Percentiles rank a stretch among this genome's conserved stretches.
phyloP scores from a whole-genome alignment of 73 alveolate genomes.

The Paramecium biaurelia region DNA sequence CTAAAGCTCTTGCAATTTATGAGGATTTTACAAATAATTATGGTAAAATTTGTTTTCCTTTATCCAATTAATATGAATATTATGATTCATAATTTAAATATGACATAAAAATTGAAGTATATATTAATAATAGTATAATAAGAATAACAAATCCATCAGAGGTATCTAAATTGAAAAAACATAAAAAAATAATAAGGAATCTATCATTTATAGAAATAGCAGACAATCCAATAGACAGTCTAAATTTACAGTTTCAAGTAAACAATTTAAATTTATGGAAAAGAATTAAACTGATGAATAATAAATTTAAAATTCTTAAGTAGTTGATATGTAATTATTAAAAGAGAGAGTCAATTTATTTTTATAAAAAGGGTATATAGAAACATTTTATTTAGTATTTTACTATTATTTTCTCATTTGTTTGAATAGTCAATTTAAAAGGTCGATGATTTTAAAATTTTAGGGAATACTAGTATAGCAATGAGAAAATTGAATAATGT shows the following conservation, averaged over 20 bases:
- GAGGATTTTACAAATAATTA: slow-evolving; percentile 58
- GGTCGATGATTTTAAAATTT: slow-evolving; percentile 15
- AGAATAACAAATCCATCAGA: background rate
- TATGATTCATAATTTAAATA: slow-evolving; percentile 31
- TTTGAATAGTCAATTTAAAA: background rate
- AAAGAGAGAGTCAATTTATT: slow-evolving; percentile 29
- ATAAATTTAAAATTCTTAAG: background rate
- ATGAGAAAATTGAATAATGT: slow-evolving; percentile 38
- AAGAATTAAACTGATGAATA: background rate
- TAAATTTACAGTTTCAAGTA: slow-evolving; percentile 2
- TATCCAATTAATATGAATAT: background rate
- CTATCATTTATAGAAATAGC: background rate
- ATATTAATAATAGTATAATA: background rate
- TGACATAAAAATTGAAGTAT: slow-evolving; percentile 14
- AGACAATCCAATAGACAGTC: slow-evolving; percentile 15
- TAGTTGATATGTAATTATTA: background rate
- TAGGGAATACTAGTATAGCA: background rate
- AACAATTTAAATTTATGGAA: slow-evolving; percentile 15
- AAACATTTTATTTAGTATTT: background rate
- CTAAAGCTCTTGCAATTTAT: slow-evolving; percentile 57
- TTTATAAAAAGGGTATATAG: background rate
- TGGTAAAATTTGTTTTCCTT: slow-evolving; percentile 50
- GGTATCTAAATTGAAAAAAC: background rate
- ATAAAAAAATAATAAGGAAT: background rate
- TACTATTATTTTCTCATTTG: background rate